Evolutionary conservation across 1,139 yeast species (phyloP).

Genomic region (Williopsis jadinii): DNA sequence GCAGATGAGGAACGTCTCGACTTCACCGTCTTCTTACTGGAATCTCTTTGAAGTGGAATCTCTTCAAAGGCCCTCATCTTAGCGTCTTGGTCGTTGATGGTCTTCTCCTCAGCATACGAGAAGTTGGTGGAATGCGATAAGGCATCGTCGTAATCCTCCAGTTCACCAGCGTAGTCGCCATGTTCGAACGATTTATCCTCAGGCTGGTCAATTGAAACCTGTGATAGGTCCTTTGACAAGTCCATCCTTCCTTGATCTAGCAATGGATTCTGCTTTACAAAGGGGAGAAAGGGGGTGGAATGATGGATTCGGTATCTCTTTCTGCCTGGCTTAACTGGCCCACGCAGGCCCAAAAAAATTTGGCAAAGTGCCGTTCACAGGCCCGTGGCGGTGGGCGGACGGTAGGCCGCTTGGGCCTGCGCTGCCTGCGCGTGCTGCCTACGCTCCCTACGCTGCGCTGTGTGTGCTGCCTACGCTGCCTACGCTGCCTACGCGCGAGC

Average conservation of each 20-base stretch:
- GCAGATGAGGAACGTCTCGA: slow-evolving; percentile 28
- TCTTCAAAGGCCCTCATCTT: slow-evolving; percentile 60
- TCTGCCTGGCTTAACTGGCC: too few relatives aligned
- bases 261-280: too few relatives aligned
- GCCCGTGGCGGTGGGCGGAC: too few relatives aligned
- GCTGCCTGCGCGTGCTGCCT: too few relatives aligned
- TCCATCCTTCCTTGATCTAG: not conserved
- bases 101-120: slow-evolving; percentile 62
- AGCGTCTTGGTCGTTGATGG: slow-evolving; percentile 63
- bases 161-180: not conserved
- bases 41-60: slow-evolving; percentile 9
- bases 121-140: slow-evolving; percentile 40
- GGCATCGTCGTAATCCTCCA: not conserved
- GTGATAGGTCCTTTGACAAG: slow-evolving; percentile 1
- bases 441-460: too few relatives aligned
- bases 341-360: too few relatives aligned
- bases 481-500: too few relatives aligned
- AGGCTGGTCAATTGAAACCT: not conserved
- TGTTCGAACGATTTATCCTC: not conserved
- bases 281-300: too few relatives aligned
- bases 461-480: too few relatives aligned
- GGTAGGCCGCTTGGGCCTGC: too few relatives aligned
- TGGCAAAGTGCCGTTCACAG: too few relatives aligned
- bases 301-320: too few relatives aligned
- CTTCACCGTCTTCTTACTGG: slow-evolving; percentile 6